Evolutionary conservation across 306 rosid species (phyloP).

Genomic region (Inga oerstediana): DNA sequence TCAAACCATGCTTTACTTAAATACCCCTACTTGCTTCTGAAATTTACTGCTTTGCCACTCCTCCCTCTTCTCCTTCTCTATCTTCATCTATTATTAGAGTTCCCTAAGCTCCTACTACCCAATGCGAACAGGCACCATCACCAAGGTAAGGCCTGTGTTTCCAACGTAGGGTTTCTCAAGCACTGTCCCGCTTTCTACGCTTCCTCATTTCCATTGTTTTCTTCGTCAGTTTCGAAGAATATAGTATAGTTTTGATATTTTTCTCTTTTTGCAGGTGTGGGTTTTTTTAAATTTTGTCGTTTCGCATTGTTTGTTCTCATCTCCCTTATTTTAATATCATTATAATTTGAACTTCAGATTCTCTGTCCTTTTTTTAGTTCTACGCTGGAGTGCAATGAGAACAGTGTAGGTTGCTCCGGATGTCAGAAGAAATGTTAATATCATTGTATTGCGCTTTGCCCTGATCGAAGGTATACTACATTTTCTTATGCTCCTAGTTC

Average conservation of each 20-base stretch:
- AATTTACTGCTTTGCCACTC: constrained; percentile 66
- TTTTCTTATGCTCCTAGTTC: constrained; percentile 21
- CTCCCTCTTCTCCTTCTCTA: background rate
- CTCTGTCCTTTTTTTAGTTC: constrained; percentile 29
- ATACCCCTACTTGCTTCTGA: constrained; percentile 41
- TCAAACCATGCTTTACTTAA: constrained; percentile 37
- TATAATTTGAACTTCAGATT: constrained; percentile 46
- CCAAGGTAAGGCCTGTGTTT: constrained; percentile 34
- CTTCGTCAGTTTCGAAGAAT: constrained; percentile 44
- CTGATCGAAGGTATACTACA: constrained; percentile 36
- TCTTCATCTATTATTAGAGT: background rate
- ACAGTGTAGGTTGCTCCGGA: constrained; percentile 24
- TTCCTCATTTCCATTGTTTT: constrained; percentile 28
- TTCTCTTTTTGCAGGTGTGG: constrained; percentile 33
- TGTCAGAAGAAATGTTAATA: constrained; percentile 24
- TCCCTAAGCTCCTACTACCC: background rate
- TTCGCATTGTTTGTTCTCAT: constrained; percentile 38
- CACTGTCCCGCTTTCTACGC: constrained; percentile 50
- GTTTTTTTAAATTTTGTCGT: constrained; percentile 48
- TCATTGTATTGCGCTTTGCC: background rate
- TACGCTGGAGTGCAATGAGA: constrained; percentile 19
- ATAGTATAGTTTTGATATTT: background rate
- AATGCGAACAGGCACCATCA: constrained; percentile 29
- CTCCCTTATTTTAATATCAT: constrained; percentile 18
- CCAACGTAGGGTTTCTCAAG: constrained; percentile 42